These are phyloP conservation scores for Argentina anserina DNA, from an alignment of 306 rosid genomes.

Conservation along the genomic window DNA sequence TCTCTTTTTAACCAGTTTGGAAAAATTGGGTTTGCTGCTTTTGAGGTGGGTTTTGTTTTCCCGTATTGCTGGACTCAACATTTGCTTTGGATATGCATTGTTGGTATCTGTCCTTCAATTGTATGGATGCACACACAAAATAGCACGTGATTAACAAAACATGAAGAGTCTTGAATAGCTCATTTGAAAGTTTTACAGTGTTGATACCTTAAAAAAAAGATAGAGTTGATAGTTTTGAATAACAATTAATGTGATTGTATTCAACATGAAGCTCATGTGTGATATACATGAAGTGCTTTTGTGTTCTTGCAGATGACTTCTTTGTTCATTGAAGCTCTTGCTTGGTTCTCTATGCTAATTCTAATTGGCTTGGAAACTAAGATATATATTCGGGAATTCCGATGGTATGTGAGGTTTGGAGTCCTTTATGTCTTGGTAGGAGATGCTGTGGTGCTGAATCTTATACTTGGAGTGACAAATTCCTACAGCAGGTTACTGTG, in stretches of 20 bases:
- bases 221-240: no score
- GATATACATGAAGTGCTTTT: not conserved
- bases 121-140: no score
- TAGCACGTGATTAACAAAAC: no score
- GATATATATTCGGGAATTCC: constrained; percentile 58
- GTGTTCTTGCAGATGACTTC: constrained; percentile 39
- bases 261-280: no score
- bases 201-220: no score
- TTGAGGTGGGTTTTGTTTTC: constrained; percentile 52
- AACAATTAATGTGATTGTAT: no score
- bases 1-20: constrained; percentile 52
- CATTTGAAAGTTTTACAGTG: not conserved
- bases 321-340: constrained; percentile 47
- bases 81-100: not conserved
- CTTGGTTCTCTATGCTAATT: constrained; percentile 65
- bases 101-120: not conserved
- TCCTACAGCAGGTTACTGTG: constrained; percentile 54
- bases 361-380: constrained; percentile 59
- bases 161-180: not conserved
- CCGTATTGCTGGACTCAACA: not conserved
- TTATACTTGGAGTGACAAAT: constrained; percentile 48
- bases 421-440: constrained; percentile 71
- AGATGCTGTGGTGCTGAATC: constrained; percentile 64
- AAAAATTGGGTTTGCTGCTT: constrained; percentile 54
- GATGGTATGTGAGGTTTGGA: constrained; percentile 79